Evolutionary conservation across 371 early-diverging fungal species (phyloP).

Genomic region (Funneliformis caledonium): DNA sequence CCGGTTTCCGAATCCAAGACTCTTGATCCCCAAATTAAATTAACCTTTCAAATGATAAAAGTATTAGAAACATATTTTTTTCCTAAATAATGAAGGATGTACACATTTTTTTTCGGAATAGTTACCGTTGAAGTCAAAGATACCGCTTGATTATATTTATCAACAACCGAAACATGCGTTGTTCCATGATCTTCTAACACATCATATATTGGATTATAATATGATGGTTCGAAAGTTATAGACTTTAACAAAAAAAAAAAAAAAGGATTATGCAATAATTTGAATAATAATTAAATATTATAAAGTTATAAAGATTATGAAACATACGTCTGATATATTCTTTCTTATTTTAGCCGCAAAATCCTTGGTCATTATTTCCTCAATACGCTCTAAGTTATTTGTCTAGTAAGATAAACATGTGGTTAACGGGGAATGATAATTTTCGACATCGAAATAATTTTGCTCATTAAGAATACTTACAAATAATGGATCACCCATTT

Average conservation of each 20-base stretch:
- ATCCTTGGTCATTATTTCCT: conserved; percentile 71
- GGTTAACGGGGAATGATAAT: background rate
- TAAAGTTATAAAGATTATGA: background rate
- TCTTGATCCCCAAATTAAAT: conserved; percentile 93
- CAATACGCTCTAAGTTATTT: conserved; percentile 53
- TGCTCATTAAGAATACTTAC: conserved; percentile 41
- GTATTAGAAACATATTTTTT: background rate
- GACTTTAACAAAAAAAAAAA: conserved; percentile 31
- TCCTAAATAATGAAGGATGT: background rate
- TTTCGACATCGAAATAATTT: background rate
- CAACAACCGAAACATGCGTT: conserved; percentile 94
- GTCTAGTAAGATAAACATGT: background rate
- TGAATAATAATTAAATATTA: background rate
- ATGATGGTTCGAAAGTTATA: conserved; percentile 50
- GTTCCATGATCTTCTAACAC: conserved; percentile 92
- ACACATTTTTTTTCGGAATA: background rate
- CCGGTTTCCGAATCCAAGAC: conserved; percentile 94
- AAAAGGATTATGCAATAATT: background rate
- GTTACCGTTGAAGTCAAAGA: conserved; percentile 88
- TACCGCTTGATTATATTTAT: conserved; percentile 85
- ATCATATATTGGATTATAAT: conserved; percentile 85
- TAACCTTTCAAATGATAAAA: conserved; percentile 51
- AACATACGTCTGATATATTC: conserved; percentile 69
- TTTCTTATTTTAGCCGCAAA: conserved; percentile 66
- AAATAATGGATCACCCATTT: conserved; percentile 85